These are phyloP conservation scores for Zanthoxylum bungeanum DNA, from an alignment of 345 rosid genomes.

Conservation along the genomic window DNA sequence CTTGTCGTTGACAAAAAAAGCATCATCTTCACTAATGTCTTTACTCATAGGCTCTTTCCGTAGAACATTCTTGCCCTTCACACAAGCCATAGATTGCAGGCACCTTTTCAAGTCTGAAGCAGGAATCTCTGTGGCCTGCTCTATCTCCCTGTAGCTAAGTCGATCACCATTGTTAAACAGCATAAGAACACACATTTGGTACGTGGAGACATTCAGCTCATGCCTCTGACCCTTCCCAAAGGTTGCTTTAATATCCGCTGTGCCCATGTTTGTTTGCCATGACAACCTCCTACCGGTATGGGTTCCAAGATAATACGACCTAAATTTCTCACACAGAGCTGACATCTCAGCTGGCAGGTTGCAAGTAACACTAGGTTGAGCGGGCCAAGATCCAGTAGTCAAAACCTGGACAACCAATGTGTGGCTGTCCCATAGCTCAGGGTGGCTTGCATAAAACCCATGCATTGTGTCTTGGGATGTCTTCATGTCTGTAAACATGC, in stretches of 20 bases:
- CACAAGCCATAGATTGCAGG: constrained; percentile 91
- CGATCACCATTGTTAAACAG: constrained; percentile 78
- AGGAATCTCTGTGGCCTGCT: constrained; percentile 90
- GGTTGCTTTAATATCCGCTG: constrained; percentile 84
- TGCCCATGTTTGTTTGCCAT: constrained; percentile 99
- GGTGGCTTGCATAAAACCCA: constrained; percentile 66
- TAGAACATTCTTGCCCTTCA: constrained; percentile 88
- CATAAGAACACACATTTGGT: constrained; percentile 98
- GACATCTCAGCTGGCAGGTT: constrained; percentile 91
- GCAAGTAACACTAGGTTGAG: constrained; percentile 78
- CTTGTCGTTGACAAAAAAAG: constrained; percentile 81
- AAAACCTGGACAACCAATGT: constrained; percentile 90
- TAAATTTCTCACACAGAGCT: constrained; percentile 86
- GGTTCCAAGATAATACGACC: constrained; percentile 90
- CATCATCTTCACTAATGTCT: constrained; percentile 87
- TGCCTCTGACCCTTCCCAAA: constrained; percentile 99
- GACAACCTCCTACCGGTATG: constrained; percentile 92
- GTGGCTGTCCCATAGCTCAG: constrained; percentile 82
- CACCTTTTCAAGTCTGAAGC: constrained; percentile 85
- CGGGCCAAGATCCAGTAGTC: constrained; percentile 98
- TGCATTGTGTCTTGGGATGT: constrained; percentile 96
- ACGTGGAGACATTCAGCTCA: constrained; percentile 94
- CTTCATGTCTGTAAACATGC: constrained; percentile 99
- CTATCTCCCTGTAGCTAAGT: constrained; percentile 87
- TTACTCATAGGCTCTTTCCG: constrained; percentile 98